Evolutionary conservation across 2,329 filamentous ascomycete genomes (phyloP).

Genomic region (Curvularia verruculosa): DNA sequence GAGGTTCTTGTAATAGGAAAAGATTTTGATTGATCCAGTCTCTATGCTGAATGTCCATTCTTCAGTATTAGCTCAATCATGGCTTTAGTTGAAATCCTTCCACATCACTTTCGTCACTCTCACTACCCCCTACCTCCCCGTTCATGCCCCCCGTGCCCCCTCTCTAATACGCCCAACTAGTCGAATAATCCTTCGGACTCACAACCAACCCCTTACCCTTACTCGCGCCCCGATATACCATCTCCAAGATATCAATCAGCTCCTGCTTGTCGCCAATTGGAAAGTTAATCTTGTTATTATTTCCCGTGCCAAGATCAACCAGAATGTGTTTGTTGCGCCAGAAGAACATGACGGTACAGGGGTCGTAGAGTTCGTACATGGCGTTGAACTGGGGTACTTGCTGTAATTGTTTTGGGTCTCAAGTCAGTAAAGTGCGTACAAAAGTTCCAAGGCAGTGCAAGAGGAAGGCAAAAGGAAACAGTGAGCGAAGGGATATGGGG

Average conservation of each 20-base stretch:
- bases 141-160: background rate
- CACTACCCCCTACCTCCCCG: background rate
- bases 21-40: background rate
- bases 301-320: slow-evolving; percentile 69
- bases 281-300: slow-evolving; percentile 97
- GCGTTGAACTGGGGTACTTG: slow-evolving; percentile 82
- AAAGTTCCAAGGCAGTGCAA: too few species aligned
- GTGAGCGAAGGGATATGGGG: background rate
- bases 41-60: background rate
- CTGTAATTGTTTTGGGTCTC: background rate
- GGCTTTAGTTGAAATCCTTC: background rate
- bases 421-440: background rate
- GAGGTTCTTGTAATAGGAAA: background rate
- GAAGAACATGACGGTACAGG: slow-evolving; percentile 93
- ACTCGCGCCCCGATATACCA: slow-evolving; percentile 91
- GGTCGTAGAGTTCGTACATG: slow-evolving; percentile 90
- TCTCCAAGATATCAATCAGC: slow-evolving; percentile 97
- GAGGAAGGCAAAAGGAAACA: background rate
- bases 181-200: slow-evolving; percentile 82
- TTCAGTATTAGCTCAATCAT: background rate
- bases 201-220: slow-evolving; percentile 94
- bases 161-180: slow-evolving; percentile 59
- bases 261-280: slow-evolving; percentile 94
- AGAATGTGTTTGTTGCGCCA: slow-evolving; percentile 62
- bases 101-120: background rate